These are phyloP conservation scores for Juncus effusus DNA, from an alignment of 176 grass and related monocot genomes.

Conservation along the genomic window DNA sequence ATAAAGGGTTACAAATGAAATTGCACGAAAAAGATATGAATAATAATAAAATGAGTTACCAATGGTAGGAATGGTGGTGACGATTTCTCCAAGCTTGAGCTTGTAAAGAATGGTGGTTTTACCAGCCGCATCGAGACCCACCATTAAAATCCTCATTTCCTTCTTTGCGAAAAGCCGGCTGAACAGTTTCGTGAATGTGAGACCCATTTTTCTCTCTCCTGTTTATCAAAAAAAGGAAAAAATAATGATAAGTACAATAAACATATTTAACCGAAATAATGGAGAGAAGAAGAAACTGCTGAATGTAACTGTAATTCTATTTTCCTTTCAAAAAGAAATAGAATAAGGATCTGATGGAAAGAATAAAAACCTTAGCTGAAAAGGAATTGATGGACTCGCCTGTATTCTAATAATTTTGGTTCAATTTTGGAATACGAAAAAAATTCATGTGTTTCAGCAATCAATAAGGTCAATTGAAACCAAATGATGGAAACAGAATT, in stretches of 20 bases:
- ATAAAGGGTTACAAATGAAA: background rate
- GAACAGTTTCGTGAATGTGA: constrained; percentile 26
- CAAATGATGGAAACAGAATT: background rate
- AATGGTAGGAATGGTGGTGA: constrained; percentile 28
- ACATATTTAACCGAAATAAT: background rate
- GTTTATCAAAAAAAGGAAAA: background rate
- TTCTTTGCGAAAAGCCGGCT: constrained; percentile 24
- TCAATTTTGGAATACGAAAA: background rate
- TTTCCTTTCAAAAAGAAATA: background rate
- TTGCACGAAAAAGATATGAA: background rate
- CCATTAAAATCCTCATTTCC: constrained; percentile 32
- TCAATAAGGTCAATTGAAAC: background rate
- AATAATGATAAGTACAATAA: background rate
- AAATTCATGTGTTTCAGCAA: background rate
- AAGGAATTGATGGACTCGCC: too few relatives aligned
- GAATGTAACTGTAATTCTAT: background rate
- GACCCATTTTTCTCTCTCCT: constrained; percentile 28
- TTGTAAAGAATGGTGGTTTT: constrained; percentile 34
- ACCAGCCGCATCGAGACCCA: constrained; percentile 28
- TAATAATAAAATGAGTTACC: background rate
- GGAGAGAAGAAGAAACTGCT: background rate
- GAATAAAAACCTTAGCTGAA: too few relatives aligned
- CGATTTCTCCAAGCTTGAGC: constrained; percentile 30
- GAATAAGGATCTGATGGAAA: too few relatives aligned
- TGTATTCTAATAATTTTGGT: too few relatives aligned